Evolutionary conservation across 139 green algal genomes (phyloP), one percentile per base, ranked within the genome.

Genomic region (Asterochloris erici): DNA sequence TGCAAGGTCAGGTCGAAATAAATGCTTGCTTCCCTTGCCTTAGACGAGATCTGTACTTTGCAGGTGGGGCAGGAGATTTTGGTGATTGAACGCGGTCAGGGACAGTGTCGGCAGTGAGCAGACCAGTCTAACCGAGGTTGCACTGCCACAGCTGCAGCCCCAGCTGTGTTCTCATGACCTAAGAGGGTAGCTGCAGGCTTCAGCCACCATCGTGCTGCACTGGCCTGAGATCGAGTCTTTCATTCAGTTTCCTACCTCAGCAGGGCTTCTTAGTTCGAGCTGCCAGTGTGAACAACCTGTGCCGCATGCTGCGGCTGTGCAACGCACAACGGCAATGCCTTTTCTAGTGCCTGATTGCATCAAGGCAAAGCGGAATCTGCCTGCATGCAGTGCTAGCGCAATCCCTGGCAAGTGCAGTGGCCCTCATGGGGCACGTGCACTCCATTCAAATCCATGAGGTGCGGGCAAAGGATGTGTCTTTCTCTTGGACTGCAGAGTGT

Each of bases 391-490:
- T 95, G 17, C 85, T 98, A 66, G 96, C 96, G 11, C 92, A 95
- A 88, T 91, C 94, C 0, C 87, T 99, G 27, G 92, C 91, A 13
- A 89, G 97, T 13, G 94, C 95, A 0, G 91, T 99, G 13, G 93
- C 92, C 11, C 95, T 95, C 9, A 82, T 66, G 9, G 95, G 97
- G 12, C 90, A 90, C 61, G 93, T 99, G 70, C 89, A 94, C 88
- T 98, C 96, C 9, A 99, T 98, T 87, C 97, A 99, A 85, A 99
- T 98, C 82, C 96, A 99, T 82, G 79, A 89, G 68, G 28, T 74
- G 63, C 79, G 83, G 29, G 26, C 88, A 86, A 73, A n/a, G n/a
- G n/a, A n/a, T n/a, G n/a, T n/a, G n/a, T n/a, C n/a, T n/a, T n/a
- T n/a, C n/a, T n/a, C n/a, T n/a, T n/a, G n/a, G n/a, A n/a, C n/a